Percentiles rank a stretch among this genome's conserved stretches.
These are phyloP conservation scores for Polygonum aviculare DNA, from an alignment of 148 eudicot species.

Conservation along the genomic window DNA sequence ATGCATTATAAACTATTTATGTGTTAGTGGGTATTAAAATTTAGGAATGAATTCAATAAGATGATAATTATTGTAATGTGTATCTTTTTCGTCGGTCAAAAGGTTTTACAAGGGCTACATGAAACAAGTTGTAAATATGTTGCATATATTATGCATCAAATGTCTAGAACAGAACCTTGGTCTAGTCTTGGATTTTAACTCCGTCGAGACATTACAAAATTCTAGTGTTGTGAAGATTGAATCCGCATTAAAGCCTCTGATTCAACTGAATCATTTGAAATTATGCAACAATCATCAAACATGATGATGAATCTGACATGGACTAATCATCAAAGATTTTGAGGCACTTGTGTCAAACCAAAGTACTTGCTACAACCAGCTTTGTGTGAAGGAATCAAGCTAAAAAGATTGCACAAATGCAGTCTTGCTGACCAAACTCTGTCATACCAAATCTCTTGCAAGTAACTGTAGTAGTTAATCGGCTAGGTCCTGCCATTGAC, in stretches of 20 bases:
- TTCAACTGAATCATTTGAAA: slow-evolving; percentile 1
- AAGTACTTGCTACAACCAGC: not conserved
- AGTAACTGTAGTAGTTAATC: not conserved
- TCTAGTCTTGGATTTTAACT: not conserved
- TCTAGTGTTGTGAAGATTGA: not conserved
- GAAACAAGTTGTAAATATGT: no score
- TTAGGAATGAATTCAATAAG: no score
- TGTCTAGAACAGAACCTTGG: not conserved
- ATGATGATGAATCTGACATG: not conserved
- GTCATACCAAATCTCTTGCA: not conserved
- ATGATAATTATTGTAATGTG: no score
- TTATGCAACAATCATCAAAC: not conserved
- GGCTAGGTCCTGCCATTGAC: not conserved
- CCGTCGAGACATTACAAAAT: not conserved
- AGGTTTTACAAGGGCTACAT: no score
- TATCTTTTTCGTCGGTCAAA: no score
- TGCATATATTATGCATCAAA: not conserved
- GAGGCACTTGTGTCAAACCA: not conserved
- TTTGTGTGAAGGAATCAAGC: not conserved
- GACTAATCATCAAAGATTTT: not conserved
- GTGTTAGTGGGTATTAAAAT: no score
- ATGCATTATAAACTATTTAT: no score
- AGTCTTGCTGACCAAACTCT: not conserved
- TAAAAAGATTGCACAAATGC: no score
- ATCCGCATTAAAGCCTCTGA: not conserved